Evolutionary conservation across 768 basidiomycete genomes (phyloP).

Genomic region (Leccinum disarticulatum): DNA sequence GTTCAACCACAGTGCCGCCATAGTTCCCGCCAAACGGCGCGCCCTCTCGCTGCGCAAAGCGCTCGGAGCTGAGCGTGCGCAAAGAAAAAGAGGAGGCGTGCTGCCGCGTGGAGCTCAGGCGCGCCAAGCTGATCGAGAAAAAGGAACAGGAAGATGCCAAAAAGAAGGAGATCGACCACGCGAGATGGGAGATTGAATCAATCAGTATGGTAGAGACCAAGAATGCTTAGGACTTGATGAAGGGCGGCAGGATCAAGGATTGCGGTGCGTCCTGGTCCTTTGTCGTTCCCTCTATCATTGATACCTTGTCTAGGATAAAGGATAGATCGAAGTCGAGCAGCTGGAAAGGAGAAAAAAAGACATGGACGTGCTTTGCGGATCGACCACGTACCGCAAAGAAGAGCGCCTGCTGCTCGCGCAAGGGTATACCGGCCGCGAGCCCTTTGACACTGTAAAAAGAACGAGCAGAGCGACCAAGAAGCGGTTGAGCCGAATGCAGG

Average conservation of each 20-base stretch:
- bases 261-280: slow-evolving; percentile 46
- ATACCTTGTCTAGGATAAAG: slow-evolving; percentile 59
- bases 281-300: neutral
- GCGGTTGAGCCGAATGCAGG: too few species aligned
- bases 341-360: slow-evolving; percentile 61
- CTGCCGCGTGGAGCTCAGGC: slow-evolving; percentile 63
- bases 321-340: slow-evolving; percentile 89
- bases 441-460: too few species aligned
- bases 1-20: too few species aligned
- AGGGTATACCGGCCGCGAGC: too few species aligned
- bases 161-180: slow-evolving; percentile 68
- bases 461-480: too few species aligned
- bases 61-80: slow-evolving; percentile 78
- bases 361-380: too few species aligned
- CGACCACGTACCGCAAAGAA: too few species aligned
- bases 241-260: slow-evolving; percentile 69
- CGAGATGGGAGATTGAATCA: slow-evolving; percentile 64
- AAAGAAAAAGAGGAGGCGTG: slow-evolving; percentile 89
- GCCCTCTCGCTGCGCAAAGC: slow-evolving; percentile 73
- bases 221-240: slow-evolving; percentile 73
- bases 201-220: slow-evolving; percentile 42
- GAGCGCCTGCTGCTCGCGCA: too few species aligned
- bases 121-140: slow-evolving; percentile 51
- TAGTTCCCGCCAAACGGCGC: neutral
- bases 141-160: too few species aligned